A percentile compares a stretch with the other conserved stretches of the same genome.
Conservation (phyloP, 2,329 filamentous ascomycete species). For the Pseudocercospora musae region DNA sequence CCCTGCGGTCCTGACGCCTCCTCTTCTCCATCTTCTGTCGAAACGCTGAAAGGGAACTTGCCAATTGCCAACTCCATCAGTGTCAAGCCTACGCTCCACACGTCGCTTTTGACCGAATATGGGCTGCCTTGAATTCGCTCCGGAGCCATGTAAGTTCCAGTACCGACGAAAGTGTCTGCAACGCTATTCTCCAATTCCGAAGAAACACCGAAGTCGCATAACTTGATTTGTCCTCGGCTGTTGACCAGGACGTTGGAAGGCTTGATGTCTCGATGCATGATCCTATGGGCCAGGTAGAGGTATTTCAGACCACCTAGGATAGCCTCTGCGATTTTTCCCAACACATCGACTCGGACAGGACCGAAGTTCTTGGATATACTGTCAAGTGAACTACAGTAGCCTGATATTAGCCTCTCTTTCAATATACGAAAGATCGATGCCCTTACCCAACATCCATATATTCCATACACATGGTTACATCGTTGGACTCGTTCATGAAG, state of each 20-base stretch:
- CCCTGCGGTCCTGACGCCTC: slow-evolving; percentile 75
- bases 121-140: slow-evolving; percentile 95
- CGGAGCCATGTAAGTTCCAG: slow-evolving; percentile 98
- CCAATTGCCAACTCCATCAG: slow-evolving; percentile 98
- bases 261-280: slow-evolving; percentile 99
- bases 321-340: slow-evolving; percentile 96
- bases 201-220: slow-evolving; percentile 98
- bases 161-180: slow-evolving; percentile 96
- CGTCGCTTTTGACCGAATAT: slow-evolving; percentile 97
- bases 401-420: slow-evolving; percentile 2
- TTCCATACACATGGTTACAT: slow-evolving; percentile 99
- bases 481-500: slow-evolving; percentile 92
- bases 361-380: slow-evolving; percentile 92
- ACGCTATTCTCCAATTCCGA: slow-evolving; percentile 97
- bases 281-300: slow-evolving; percentile 90
- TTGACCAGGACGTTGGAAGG: slow-evolving; percentile 97
- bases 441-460: slow-evolving; percentile 98
- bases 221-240: slow-evolving; percentile 88
- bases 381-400: slow-evolving; percentile 72
- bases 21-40: slow-evolving; percentile 71
- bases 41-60: slow-evolving; percentile 91
- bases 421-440: background rate
- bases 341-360: slow-evolving; percentile 88
- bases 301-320: slow-evolving; percentile 91
- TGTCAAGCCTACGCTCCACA: slow-evolving; percentile 94